Evolutionary conservation across 2,329 filamentous ascomycete species (phyloP), one percentile per base, ranked within the genome.

Genomic region (Arachnopeziza araneosa): DNA sequence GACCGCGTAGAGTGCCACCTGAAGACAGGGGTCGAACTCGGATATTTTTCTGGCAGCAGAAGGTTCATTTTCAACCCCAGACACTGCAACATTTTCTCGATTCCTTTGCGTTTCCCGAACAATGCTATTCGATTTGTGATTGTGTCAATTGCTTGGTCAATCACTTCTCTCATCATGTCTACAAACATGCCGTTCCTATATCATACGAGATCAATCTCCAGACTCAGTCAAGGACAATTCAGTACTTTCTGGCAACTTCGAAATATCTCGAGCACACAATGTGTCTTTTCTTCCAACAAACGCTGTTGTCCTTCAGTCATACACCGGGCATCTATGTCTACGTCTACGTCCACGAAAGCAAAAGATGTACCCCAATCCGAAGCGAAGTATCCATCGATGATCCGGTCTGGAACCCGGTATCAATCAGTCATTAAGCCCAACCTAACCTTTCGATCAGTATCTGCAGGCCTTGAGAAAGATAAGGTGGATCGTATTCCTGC

Each of bases 11-110:
- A 22, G 21, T 22, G 24, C 44, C 61, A 14, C 7, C 30, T 32
- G 14, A 44, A 12, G 36, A 44, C 36, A 44, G 36, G 36, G 36
- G 36, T 44, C 9, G 26, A 30, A 30, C 5, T 44, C 36, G 36
- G 36, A 44, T 44, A 19, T 7, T 44, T 44, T 19, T 44, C 17
- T 19, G 64, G 66, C 36, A 44, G 12, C 36, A 44, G 36, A 44
- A 14, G 17, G 36, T 44, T 12, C 36, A 44, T 3, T n/a, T n/a
- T 19, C 36, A 44, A 19, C 4, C 4, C 5, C 10, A 44, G 26
- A 9, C 9, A 30, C 9, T 30, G n/a, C 9, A 30, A 5, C 26
- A 9, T 30, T 30, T 30, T 9, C 5, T 30, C 17, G 6, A 44
- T 44, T 44, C 36, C 17, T 44, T 44, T 19, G 36, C 10, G 12